Conservation (phyloP, 192 early-diverging fungal genomes). For the Cladochytrium replicatum region DNA sequence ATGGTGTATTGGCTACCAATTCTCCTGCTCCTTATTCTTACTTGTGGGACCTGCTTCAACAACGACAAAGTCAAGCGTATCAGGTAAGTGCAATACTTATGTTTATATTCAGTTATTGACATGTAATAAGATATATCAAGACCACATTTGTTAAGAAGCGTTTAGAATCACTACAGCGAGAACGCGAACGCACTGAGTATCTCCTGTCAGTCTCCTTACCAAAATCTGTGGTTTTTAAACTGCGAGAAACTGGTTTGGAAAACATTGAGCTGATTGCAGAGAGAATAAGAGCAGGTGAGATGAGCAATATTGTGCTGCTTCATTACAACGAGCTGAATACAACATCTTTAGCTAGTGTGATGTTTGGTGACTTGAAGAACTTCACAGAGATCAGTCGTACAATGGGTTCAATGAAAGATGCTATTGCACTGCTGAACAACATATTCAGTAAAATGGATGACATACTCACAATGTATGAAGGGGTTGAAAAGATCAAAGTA, state of each 20-base stretch:
- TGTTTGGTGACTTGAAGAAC: conserved; percentile 41
- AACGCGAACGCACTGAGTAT: conserved; percentile 35
- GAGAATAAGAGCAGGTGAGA: conserved; percentile 15
- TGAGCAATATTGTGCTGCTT: neutral
- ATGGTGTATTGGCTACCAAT: conserved; percentile 12
- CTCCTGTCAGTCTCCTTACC: conserved; percentile 33
- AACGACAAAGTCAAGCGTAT: conserved; percentile 16
- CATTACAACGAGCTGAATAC: neutral
- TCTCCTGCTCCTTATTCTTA: conserved; percentile 1
- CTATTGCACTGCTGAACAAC: conserved; percentile 27
- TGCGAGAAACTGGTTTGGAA: conserved; percentile 28
- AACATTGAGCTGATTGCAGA: conserved; percentile 39
- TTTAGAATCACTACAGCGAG: conserved; percentile 22
- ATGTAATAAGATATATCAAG: conserved; percentile 23
- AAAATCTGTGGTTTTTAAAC: conserved; percentile 25
- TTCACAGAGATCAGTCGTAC: conserved; percentile 27
- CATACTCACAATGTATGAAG: conserved; percentile 12
- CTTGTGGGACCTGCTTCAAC: neutral
- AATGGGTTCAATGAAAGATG: conserved; percentile 27
- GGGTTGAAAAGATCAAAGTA: conserved; percentile 34
- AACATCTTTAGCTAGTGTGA: conserved; percentile 24
- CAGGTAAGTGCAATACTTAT: conserved; percentile 3
- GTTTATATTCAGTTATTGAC: neutral
- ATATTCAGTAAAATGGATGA: conserved; percentile 38
- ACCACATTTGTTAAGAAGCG: conserved; percentile 26